Evolutionary conservation across 768 basidiomycete species (phyloP), one percentile per base, ranked within the genome.

Genomic region (Pilatotrama ljubarskyi): DNA sequence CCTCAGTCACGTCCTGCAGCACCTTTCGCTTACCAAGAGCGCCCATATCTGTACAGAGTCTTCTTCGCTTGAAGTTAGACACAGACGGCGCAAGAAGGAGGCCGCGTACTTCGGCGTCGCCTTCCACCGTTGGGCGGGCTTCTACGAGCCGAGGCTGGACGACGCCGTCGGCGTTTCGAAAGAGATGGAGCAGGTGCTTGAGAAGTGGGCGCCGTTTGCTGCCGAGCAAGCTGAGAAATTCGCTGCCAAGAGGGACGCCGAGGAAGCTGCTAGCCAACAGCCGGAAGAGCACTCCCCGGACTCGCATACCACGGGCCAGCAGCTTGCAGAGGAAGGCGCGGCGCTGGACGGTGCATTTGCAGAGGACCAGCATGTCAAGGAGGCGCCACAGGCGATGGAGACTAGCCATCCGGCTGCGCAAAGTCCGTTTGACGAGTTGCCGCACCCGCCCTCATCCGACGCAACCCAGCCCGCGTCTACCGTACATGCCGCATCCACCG

Each of bases 121-220:
- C 5, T 68, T 68, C 55, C 46, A 50, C 35, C 20, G 38, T 4
- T 68, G 67, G 67, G 67, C 62, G 17, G 67, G 67, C 0, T 68
- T 68, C 55, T 61, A 62, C 38, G 17, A 38, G 46, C 55, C 58
- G 13, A 3, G 20, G 15, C 7, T 25, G 3, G 10, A 6, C n/a
- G 66, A 58, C 9, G 26, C 24, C n/a, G 36, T 20, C 8, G 22
- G 25, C 4, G 36, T 49, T 14, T 37, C 50, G 42, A 29, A 7
- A 0, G 35, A 50, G 44, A 58, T 62, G 56, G 17, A 8, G 18
- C 4, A n/a, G n/a, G 43, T 17, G 9, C 48, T 56, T 5, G n/a
- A 13, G 24, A 55, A 51, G 47, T 58, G 58, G 55, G 15, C 13
- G 15, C 38, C 9, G 18, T 17, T 15, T 13, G 38, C 41, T 9